phyloP scores from a whole-genome alignment of 768 basidiomycete species.

The Amanita pseudoporphyria region DNA sequence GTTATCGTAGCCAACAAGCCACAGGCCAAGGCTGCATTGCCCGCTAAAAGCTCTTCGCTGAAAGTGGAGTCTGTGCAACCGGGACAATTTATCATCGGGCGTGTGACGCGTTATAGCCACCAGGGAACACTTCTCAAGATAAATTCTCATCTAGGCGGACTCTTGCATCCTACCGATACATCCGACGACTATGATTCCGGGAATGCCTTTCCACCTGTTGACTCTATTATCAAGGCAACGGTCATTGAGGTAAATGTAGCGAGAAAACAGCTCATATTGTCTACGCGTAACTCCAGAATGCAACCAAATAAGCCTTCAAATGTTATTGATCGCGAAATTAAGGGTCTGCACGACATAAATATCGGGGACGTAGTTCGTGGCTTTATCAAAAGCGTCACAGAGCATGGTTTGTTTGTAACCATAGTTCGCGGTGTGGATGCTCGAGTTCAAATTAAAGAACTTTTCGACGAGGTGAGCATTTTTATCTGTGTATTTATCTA shows the following conservation, averaged over 20 bases:
- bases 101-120: conserved; percentile 64
- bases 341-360: conserved; percentile 48
- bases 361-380: conserved; percentile 75
- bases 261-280: conserved; percentile 66
- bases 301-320: conserved; percentile 36
- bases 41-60: conserved; percentile 37
- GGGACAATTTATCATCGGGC: conserved; percentile 73
- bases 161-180: conserved; percentile 73
- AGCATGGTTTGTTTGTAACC: conserved; percentile 84
- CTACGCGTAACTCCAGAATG: conserved; percentile 68
- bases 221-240: conserved; percentile 58
- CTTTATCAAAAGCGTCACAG: conserved; percentile 80
- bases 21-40: conserved; percentile 38
- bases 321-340: conserved; percentile 63
- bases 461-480: conserved; percentile 71
- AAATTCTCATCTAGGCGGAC: conserved; percentile 58
- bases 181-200: conserved; percentile 69
- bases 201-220: conserved; percentile 46
- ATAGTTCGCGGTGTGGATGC: conserved; percentile 81
- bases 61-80: conserved; percentile 56
- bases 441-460: conserved; percentile 86
- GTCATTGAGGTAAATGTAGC: conserved; percentile 62
- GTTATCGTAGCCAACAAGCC: conserved; percentile 77
- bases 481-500: conserved; percentile 1
- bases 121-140: conserved; percentile 76